Conservation (phyloP, 345 rosid genomes). For the Ceriops zippeliana region DNA sequence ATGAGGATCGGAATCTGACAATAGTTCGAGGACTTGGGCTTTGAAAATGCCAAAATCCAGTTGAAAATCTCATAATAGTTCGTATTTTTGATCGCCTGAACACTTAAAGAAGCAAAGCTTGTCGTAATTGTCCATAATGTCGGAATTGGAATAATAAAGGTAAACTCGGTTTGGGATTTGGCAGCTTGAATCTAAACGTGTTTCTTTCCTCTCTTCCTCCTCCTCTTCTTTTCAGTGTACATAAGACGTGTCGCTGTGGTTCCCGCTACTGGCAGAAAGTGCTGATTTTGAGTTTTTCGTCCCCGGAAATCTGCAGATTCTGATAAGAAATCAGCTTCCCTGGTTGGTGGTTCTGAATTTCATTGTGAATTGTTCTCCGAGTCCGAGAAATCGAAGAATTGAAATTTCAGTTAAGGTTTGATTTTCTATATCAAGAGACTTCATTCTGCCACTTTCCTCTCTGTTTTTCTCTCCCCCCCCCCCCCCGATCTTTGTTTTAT, state of each 20-base stretch:
- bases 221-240: background rate
- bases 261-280: background rate
- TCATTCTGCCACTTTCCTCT: too few relatives aligned
- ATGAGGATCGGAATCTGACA: background rate
- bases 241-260: background rate
- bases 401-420: too few relatives aligned
- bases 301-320: conserved; percentile 5
- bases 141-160: conserved; percentile 13
- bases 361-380: background rate
- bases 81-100: background rate
- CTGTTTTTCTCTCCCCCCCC: too few relatives aligned
- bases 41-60: conserved; percentile 32
- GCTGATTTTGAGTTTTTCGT: background rate
- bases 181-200: too few relatives aligned
- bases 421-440: too few relatives aligned
- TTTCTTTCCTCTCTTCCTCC: too few relatives aligned
- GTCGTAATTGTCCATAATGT: conserved; percentile 5
- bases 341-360: background rate
- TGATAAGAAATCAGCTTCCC: background rate
- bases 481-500: too few relatives aligned
- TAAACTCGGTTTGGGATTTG: too few relatives aligned
- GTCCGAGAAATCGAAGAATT: too few relatives aligned
- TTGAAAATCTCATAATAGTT: conserved; percentile 21
- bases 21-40: conserved; percentile 18
- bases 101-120: conserved; percentile 15